phyloP scores from a whole-genome alignment of 257 asterid species.

The Fraxinus pennsylvanica region DNA sequence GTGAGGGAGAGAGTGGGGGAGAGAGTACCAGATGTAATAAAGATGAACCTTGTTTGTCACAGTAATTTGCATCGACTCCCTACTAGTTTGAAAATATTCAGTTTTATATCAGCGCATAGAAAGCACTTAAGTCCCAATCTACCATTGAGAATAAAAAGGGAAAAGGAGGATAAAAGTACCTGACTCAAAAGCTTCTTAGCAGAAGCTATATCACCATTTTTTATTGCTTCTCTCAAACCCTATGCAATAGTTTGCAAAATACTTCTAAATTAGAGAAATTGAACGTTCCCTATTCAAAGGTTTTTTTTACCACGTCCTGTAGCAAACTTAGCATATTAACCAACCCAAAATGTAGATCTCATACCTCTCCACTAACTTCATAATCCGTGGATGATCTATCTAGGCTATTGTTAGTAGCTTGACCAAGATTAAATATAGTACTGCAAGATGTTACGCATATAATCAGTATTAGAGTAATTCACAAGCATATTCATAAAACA shows the following conservation, averaged over 20 bases:
- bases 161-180: slow-evolving; percentile 46
- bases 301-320: not conserved
- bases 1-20: slow-evolving; percentile 13
- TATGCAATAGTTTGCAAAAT: slow-evolving; percentile 34
- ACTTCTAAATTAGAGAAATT: slow-evolving; percentile 13
- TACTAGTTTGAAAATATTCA: slow-evolving; percentile 32
- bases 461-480: not conserved
- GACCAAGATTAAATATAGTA: slow-evolving; percentile 66
- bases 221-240: slow-evolving; percentile 97
- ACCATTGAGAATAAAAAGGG: slow-evolving; percentile 22
- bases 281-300: not conserved
- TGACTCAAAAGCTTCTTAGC: slow-evolving; percentile 82
- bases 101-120: slow-evolving; percentile 3
- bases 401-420: slow-evolving; percentile 51
- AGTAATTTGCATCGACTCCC: slow-evolving; percentile 94
- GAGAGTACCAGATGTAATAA: slow-evolving; percentile 75
- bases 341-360: not conserved
- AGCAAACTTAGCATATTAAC: slow-evolving; percentile 1
- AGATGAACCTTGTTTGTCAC: slow-evolving; percentile 94
- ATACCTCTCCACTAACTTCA: slow-evolving; percentile 94
- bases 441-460: slow-evolving; percentile 55
- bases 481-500: not conserved
- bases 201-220: slow-evolving; percentile 76
- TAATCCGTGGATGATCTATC: slow-evolving; percentile 49
- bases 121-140: slow-evolving; percentile 15